These are phyloP conservation scores for Boletus pseudo-olivaceus DNA, from an alignment of 768 basidiomycete species.

Conservation along the genomic window DNA sequence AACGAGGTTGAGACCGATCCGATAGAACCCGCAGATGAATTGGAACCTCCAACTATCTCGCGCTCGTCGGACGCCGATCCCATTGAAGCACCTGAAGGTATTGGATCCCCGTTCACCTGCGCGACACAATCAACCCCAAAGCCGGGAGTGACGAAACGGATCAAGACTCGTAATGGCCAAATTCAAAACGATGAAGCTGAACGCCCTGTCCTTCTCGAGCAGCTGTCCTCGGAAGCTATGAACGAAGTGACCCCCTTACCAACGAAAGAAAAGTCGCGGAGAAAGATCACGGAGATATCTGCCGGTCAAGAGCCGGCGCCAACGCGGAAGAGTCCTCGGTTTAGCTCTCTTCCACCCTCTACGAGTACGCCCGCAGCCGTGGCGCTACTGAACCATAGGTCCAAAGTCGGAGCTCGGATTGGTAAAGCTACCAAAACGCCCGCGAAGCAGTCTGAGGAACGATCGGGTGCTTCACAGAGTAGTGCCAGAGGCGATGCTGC, in stretches of 20 bases:
- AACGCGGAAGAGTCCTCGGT: constrained; percentile 21
- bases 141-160: constrained; percentile 37
- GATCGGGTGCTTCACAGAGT: background rate
- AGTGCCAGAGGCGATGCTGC: background rate
- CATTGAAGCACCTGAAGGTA: constrained; percentile 25
- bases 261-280: constrained; percentile 16
- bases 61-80: constrained; percentile 22
- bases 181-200: constrained; percentile 24
- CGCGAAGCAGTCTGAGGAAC: constrained; percentile 5
- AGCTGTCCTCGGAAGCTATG: constrained; percentile 16
- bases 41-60: constrained; percentile 17
- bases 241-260: constrained; percentile 21
- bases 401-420: background rate
- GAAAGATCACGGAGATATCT: constrained; percentile 14
- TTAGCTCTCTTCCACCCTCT: constrained; percentile 2
- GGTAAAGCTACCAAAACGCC: constrained; percentile 11
- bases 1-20: constrained; percentile 32
- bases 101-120: background rate
- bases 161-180: constrained; percentile 41
- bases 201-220: constrained; percentile 20
- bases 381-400: background rate
- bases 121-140: constrained; percentile 22
- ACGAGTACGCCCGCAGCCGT: constrained; percentile 8
- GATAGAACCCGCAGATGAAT: constrained; percentile 42
- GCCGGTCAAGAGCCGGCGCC: constrained; percentile 21